A percentile compares a stretch with the other conserved stretches of the same genome.
phyloP scores from a whole-genome alignment of 1,284 basidiomycete species.

The Leccinum griseonigrum region DNA sequence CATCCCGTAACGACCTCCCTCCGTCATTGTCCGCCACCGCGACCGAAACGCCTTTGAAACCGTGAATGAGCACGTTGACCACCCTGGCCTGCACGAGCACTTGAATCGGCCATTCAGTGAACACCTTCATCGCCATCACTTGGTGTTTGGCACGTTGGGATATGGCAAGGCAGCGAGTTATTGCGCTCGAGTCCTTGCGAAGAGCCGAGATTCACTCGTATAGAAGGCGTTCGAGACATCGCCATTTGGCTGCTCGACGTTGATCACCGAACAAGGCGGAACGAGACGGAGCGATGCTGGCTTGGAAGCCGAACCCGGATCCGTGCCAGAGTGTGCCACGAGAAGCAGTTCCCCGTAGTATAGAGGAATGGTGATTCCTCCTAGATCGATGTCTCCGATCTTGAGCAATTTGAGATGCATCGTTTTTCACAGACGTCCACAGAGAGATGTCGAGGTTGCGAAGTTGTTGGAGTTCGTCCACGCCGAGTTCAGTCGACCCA shows the following conservation, averaged over 20 bases:
- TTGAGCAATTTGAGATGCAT: conserved; percentile 25
- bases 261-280: conserved; percentile 55
- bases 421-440: conserved; percentile 16
- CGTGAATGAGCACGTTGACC: conserved; percentile 71
- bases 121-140: conserved; percentile 49
- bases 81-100: conserved; percentile 72
- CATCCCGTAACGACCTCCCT: conserved; percentile 69
- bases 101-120: conserved; percentile 64
- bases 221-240: conserved; percentile 61
- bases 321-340: conserved; percentile 50
- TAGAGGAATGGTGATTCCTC: conserved; percentile 68
- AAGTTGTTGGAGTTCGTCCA: conserved; percentile 55
- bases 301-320: conserved; percentile 47
- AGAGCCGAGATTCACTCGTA: conserved; percentile 68
- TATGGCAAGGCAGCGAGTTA: conserved; percentile 68
- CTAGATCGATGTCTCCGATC: conserved; percentile 48
- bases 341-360: conserved; percentile 72
- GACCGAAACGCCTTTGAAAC: conserved; percentile 72
- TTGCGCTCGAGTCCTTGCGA: conserved; percentile 70
- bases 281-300: conserved; percentile 59
- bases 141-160: conserved; percentile 58
- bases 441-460: conserved; percentile 39
- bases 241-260: conserved; percentile 37
- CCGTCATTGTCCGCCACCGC: conserved; percentile 81
- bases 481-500: conserved; percentile 41